Base-by-base conservation (phyloP, 1,139 yeast species). In the Meyerozyma elateridarum region DNA sequence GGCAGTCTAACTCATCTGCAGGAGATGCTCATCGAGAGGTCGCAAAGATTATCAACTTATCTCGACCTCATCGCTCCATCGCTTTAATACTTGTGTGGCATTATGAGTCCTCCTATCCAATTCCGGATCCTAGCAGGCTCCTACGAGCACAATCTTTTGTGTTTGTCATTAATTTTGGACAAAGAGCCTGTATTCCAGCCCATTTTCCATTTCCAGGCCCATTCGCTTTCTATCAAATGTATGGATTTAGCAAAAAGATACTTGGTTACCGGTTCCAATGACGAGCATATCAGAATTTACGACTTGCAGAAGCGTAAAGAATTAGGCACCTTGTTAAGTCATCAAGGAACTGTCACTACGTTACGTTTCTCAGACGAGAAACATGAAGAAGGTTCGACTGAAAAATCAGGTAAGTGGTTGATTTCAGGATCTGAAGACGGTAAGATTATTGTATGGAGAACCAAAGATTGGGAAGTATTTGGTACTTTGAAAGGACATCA, bases 281-380 rank as follows among this genome's bases (percentile, higher is more conserved):
- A 91, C 55, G 98, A 93, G 56, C 95, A 88, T 53, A 89, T 91
- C 39, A 77, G 95, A 48, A 84, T 91, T 20, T 91, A 93, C 54
- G 99, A 91, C 60, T 66, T 91, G 41, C 96, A 88, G 50, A 88
- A 85, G 56, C 76, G 98, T 51, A 88, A 88, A 49, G 99, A 93
- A 55, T 66, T 91, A 37, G 99, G 98, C 4, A 85, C 94, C 4
- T 63, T 91, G 40, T 64, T 89, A 50, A 85, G 88, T 37, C 99
- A 91, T 52, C 85, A 79, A 44, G 98, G 98, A 5, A 81, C 94
- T 8, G 77, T 91, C 35, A 85, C 95, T 1, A 69, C 79, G 11
- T 64, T 91, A 37, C 72, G 70, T 38, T 91, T 91, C 51, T 84
- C 88, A 3, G 61, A 65, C 32, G 80, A 74, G 42, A 32, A 21